A percentile compares a stretch with the other conserved stretches of the same genome.
Evolutionary conservation across 345 rosid genomes (phyloP).

Genomic region (Camelina sativa): DNA sequence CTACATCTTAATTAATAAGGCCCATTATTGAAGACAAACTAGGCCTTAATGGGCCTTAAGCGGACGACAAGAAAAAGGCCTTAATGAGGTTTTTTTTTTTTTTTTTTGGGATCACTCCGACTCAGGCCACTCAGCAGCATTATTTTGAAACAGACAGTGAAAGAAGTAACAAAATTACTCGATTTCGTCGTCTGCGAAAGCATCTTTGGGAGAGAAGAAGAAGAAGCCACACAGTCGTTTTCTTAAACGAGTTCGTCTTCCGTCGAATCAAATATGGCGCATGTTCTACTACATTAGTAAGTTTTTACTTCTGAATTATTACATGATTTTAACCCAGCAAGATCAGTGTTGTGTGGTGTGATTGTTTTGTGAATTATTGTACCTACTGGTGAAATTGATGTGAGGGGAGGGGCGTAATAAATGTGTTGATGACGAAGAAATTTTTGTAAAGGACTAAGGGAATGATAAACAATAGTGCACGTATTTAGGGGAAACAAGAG

Average conservation of each 20-base stretch:
- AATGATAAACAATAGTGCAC: constrained; percentile 36
- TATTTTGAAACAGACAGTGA: constrained; percentile 30
- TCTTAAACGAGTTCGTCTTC: constrained; percentile 30
- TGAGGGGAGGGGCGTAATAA: constrained; percentile 19
- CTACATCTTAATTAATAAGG: background rate
- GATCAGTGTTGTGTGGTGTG: background rate
- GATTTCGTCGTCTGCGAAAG: constrained; percentile 44
- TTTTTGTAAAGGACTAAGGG: constrained; percentile 8
- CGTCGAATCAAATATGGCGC: constrained; percentile 31
- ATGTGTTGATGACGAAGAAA: constrained; percentile 30
- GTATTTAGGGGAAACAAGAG: constrained; percentile 20
- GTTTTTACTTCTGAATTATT: constrained; percentile 25
- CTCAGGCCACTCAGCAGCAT: too few species aligned
- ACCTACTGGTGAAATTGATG: constrained; percentile 15
- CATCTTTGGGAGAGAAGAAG: constrained; percentile 13
- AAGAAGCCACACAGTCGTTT: background rate
- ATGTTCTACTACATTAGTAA: constrained; percentile 26
- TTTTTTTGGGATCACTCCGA: too few species aligned
- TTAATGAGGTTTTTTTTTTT: background rate
- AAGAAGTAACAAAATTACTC: constrained; percentile 13
- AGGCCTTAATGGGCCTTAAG: constrained; percentile 14
- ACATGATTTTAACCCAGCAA: constrained; percentile 25
- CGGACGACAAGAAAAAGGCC: background rate
- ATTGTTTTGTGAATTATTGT: constrained; percentile 42
- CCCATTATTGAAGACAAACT: constrained; percentile 36